A percentile compares a stretch with the other conserved stretches of the same genome.
Conservation (phyloP, 1,139 yeast genomes). For the Debaryomyces psychrophilus region DNA sequence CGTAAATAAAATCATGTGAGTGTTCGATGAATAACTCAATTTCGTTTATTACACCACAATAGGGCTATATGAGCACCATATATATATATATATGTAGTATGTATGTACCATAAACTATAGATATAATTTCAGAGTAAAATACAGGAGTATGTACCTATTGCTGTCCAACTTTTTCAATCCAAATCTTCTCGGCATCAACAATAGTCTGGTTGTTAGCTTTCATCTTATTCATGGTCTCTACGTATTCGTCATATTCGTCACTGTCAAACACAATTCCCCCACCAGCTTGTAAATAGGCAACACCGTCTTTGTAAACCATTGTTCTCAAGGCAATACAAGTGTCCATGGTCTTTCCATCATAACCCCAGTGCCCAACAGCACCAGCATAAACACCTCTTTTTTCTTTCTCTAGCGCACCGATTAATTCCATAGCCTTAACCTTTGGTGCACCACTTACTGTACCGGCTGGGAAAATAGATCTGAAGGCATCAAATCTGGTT, state of each 20-base stretch:
- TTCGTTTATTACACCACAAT: not conserved
- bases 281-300: slow-evolving; percentile 95
- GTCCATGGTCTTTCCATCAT: slow-evolving; percentile 90
- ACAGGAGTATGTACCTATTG: not conserved
- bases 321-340: slow-evolving; percentile 97
- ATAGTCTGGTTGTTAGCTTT: slow-evolving; percentile 88
- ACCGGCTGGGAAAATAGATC: slow-evolving; percentile 98
- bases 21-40: not conserved
- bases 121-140: not conserved
- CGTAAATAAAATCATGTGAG: slow-evolving; percentile 13
- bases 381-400: slow-evolving; percentile 98
- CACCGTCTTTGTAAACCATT: slow-evolving; percentile 90
- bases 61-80: not conserved
- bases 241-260: slow-evolving; percentile 91
- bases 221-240: slow-evolving; percentile 97
- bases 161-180: slow-evolving; percentile 56
- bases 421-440: slow-evolving; percentile 93
- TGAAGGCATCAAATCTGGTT: slow-evolving; percentile 92
- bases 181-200: slow-evolving; percentile 83
- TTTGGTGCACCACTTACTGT: slow-evolving; percentile 98
- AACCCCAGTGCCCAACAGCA: slow-evolving; percentile 99
- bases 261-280: slow-evolving; percentile 97
- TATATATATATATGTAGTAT: not conserved
- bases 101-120: not conserved
- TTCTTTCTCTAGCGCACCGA: slow-evolving; percentile 85